phyloP scores from a whole-genome alignment of 305 asterid species.

The Petunia hybrid region DNA sequence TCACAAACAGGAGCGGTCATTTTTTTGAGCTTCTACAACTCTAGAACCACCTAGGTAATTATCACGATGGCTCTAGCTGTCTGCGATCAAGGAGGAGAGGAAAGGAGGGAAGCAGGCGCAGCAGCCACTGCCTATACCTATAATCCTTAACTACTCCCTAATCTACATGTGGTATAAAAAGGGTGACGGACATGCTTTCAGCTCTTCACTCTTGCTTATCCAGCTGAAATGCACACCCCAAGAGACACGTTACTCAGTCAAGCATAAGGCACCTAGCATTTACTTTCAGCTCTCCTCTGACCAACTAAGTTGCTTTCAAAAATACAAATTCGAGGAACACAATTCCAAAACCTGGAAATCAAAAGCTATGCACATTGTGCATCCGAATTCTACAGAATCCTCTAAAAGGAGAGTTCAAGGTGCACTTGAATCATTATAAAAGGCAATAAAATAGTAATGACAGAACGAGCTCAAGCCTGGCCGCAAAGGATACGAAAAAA shows the following conservation, averaged over 20 bases:
- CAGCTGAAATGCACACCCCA: background rate
- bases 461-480: too few species aligned
- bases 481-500: too few species aligned
- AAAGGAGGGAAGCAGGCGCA: background rate
- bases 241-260: background rate
- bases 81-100: background rate
- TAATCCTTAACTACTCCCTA: background rate
- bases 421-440: background rate
- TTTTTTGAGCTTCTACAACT: background rate
- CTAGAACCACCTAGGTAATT: background rate
- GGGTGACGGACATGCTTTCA: too few species aligned
- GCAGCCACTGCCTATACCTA: background rate
- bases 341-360: background rate
- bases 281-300: background rate
- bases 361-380: background rate
- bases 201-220: too few species aligned
- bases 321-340: background rate
- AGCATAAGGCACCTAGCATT: background rate
- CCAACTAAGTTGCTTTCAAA: background rate
- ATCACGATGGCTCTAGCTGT: background rate
- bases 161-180: too few species aligned
- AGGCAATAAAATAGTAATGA: background rate
- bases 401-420: background rate
- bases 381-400: background rate
- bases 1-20: background rate